Base-by-base conservation (phyloP, 352 stramenopile species). In the Globisporangium cylindrosporum region DNA sequence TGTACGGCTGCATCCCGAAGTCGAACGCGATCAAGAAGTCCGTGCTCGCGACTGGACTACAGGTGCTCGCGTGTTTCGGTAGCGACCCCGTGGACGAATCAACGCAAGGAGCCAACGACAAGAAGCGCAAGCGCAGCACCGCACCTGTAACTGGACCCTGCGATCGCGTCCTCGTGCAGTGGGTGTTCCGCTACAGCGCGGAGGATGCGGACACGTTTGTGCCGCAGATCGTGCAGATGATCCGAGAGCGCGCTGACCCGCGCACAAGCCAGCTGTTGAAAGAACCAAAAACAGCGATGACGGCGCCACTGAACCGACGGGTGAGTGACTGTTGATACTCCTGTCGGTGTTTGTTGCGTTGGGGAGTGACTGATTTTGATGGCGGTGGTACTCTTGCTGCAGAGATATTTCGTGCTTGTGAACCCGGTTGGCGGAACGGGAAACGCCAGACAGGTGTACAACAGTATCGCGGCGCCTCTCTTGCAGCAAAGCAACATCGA, bases 341-440 rank as follows among this genome's bases (percentile, higher is more conserved):
- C 49, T 63, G 59, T 18, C 34, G 49, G 4, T 54, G 34, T 38
- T 48, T 63, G 20, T 15, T 67, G 8, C 68, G 4, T 57, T 43
- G 57, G 8, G 14, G 34, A 22, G 15, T 59, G 57, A 58, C 22
- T 48, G 20, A 4, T 22, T 64, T n/a, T 78, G 76, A 86, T 88
- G 63, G 43, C 86, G 27, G 5, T 58, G 24, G 24, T 43, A 4
- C 24, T 65, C 41, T 34, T 53, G 10, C 41, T 34, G 38, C 43
- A 67, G 66, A 66, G 61, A 51, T 67, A 62, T 18, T 38, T 71
- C 49, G 78, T 92, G 46, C 73, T 92, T 54, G 77, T 94, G 43
- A 93, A 92, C 61, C 85, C 87, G 6, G 78, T 81, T 54, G 81
- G 85, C 55, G 86, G 86, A 10, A 61, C 75, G 2, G 84, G 85